These are phyloP conservation scores for Cenchrus americanus DNA, from an alignment of 176 grass and related monocot genomes.

Conservation along the genomic window DNA sequence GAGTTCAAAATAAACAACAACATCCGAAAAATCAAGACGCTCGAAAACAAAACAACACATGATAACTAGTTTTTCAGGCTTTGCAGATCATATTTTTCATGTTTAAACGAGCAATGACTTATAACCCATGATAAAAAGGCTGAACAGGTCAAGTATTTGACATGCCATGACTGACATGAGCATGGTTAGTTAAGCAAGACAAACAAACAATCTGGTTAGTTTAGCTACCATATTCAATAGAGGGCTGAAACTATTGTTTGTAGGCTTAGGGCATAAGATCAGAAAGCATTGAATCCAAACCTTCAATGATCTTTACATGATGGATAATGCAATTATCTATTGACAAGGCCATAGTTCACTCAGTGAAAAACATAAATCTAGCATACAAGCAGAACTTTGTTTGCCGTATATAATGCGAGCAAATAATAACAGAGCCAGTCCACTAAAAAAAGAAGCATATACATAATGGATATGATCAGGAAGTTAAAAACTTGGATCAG, in stretches of 20 bases:
- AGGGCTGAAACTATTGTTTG: background rate
- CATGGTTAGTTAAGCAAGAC: too few relatives aligned
- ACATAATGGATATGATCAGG: background rate
- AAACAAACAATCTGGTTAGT: too few relatives aligned
- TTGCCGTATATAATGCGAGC: background rate
- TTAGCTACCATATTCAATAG: background rate
- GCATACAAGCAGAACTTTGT: background rate
- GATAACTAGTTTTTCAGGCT: too few relatives aligned
- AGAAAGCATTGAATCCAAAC: background rate
- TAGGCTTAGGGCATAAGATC: background rate
- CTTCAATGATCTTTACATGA: background rate
- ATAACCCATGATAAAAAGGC: too few relatives aligned
- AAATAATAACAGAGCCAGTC: background rate
- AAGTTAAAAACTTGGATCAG: background rate
- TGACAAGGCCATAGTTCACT: background rate
- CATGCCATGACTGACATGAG: too few relatives aligned
- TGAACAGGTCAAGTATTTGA: too few relatives aligned
- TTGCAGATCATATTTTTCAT: too few relatives aligned
- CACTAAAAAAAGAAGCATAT: background rate
- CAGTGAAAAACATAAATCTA: background rate
- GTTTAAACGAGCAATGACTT: too few relatives aligned
- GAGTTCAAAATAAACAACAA: too few relatives aligned
- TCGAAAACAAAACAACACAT: too few relatives aligned
- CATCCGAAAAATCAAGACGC: too few relatives aligned
- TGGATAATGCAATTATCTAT: slow-evolving; percentile 1